These are phyloP conservation scores for Rhipidocladum racemiflorum DNA, from an alignment of 176 grass and related monocot species.

Conservation along the genomic window DNA sequence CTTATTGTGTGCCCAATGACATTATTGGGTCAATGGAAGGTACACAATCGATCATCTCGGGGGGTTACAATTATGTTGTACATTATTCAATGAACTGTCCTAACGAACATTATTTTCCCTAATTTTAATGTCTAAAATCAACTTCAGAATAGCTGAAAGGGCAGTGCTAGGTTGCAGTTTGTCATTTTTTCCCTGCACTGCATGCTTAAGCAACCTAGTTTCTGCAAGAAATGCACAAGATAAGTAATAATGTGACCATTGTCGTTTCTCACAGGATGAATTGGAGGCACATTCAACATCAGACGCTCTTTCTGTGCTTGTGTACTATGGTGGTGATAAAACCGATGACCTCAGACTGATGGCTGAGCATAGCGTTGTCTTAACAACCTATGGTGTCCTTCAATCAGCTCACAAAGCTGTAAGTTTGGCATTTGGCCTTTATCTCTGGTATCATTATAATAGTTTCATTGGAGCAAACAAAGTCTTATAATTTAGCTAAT, in stretches of 20 bases:
- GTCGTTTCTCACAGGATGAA: slow-evolving; percentile 55
- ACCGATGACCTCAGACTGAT: slow-evolving; percentile 54
- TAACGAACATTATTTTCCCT: background rate
- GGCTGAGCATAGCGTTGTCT: slow-evolving; percentile 62
- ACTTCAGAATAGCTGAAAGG: background rate
- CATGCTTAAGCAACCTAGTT: background rate
- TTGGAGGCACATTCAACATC: slow-evolving; percentile 64
- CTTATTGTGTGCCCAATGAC: slow-evolving; percentile 84
- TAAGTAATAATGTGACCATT: slow-evolving; percentile 18
- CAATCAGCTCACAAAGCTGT: slow-evolving; percentile 60
- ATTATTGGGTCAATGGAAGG: slow-evolving; percentile 94
- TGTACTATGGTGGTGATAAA: slow-evolving; percentile 78
- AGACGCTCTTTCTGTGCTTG: slow-evolving; percentile 71
- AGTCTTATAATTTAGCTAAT: background rate
- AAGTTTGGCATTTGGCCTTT: slow-evolving; percentile 19
- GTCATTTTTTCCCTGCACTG: background rate
- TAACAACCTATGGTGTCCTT: slow-evolving; percentile 81
- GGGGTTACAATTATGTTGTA: slow-evolving; percentile 1
- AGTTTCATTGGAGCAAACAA: background rate
- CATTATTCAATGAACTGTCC: background rate
- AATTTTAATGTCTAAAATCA: background rate
- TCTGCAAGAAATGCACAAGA: background rate
- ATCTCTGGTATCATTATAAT: background rate
- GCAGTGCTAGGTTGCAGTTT: background rate
- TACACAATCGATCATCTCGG: slow-evolving; percentile 21